Evolutionary conservation across 441 rosid genomes (phyloP).

Genomic region (Gossypium schwendimanii): DNA sequence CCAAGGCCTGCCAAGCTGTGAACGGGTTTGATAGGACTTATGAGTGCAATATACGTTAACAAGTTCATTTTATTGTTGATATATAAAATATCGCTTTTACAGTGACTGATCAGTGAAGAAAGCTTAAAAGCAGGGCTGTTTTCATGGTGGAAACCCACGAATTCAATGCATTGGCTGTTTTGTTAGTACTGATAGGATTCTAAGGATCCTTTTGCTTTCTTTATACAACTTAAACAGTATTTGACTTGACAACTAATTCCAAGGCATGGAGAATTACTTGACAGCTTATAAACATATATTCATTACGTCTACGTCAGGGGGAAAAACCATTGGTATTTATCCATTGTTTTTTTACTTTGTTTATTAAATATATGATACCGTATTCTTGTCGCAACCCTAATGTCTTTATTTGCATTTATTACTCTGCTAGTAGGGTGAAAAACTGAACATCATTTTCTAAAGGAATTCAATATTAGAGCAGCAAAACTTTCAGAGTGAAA

Average conservation of each 20-base stretch:
- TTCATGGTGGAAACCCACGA: background rate
- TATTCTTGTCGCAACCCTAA: too few species aligned
- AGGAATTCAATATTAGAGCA: too few species aligned
- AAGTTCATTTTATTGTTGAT: background rate
- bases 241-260: background rate
- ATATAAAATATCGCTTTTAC: background rate
- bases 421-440: too few species aligned
- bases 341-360: too few species aligned
- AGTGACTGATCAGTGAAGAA: background rate
- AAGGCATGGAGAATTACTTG: background rate
- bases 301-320: background rate
- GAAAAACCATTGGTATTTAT: too few species aligned
- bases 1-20: background rate
- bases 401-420: too few species aligned
- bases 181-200: background rate
- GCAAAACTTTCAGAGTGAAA: too few species aligned
- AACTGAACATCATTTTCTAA: too few species aligned
- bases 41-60: background rate
- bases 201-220: background rate
- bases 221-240: background rate
- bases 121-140: conserved; percentile 1
- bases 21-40: background rate
- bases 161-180: background rate
- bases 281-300: background rate
- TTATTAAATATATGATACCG: too few species aligned